Evolutionary conservation across 768 basidiomycete genomes (phyloP), one percentile per base, ranked within the genome.

Genomic region (Collybia sordida): DNA sequence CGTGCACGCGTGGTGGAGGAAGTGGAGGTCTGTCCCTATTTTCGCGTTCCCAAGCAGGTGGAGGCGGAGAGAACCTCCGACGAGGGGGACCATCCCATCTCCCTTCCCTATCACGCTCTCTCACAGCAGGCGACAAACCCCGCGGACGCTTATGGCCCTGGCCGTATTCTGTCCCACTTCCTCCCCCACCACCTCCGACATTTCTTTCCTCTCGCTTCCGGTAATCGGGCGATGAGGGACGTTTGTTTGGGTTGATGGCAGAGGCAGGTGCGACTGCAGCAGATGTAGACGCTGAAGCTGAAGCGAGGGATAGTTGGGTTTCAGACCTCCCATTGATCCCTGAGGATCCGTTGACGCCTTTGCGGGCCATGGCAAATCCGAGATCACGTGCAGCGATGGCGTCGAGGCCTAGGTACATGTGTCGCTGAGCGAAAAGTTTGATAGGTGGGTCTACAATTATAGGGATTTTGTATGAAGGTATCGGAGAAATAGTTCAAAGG

Each of bases 361-460:
- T 74, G 8, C 75, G 70, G 4, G 72, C 76, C 58, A 80, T 69
- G 2, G 86, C 81, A 55, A 91, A 87, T 4, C 96, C 96, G 17
- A 97, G 81, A 63, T 98, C 96, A 34, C 86, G 83, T 12, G 83
- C 77, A 2, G 94, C 91, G 53, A 98, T 95, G 17, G 91, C 88
- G 61, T 98, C 95, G 22, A 86, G 85, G 27, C 85, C 85, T 22
- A 86, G 78, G 65, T 93, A 93, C 22, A 80, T 84, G 63, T 92
- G 89, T 36, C 92, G 78, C 60, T 93, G 88, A 0, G 93, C 93
- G 52, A 97, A 90, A 0, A 88, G 88, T 59, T 96, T 93, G 65
- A 97, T 90, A 0, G 92, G 83, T 0, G 91, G 85, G 59, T 94
- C 95, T 97, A 59, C n/a, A 1, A 6, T 28, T n/a, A 35, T 14